These are phyloP conservation scores for Cadophora luteo-olivacea DNA, from an alignment of 2,329 filamentous ascomycete genomes.

Conservation along the genomic window DNA sequence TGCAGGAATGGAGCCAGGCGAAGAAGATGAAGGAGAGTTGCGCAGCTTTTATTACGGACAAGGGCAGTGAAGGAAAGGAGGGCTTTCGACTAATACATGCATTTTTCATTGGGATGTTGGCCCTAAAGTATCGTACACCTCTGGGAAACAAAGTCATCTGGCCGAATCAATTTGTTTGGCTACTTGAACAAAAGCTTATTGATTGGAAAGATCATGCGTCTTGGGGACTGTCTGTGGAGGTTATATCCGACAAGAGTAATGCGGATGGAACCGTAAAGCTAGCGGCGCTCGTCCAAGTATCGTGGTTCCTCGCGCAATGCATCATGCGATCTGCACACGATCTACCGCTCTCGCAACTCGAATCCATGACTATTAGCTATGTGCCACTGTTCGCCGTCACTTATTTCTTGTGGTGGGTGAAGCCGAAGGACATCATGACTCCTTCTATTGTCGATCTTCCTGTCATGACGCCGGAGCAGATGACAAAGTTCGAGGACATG, in stretches of 20 bases:
- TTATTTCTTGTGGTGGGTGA: slow-evolving; percentile 47
- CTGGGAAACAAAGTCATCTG: slow-evolving; percentile 43
- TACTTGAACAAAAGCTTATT: slow-evolving; percentile 41
- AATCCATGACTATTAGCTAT: slow-evolving; percentile 47
- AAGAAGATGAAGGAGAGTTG: slow-evolving; percentile 42
- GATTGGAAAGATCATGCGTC: slow-evolving; percentile 40
- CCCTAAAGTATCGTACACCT: slow-evolving; percentile 42
- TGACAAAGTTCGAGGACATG: slow-evolving; percentile 39
- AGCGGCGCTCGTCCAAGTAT: slow-evolving; percentile 42
- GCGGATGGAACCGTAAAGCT: slow-evolving; percentile 45
- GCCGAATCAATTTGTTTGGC: slow-evolving; percentile 46
- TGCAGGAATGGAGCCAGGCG: slow-evolving; percentile 47
- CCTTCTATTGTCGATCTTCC: slow-evolving; percentile 43
- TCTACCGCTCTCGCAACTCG: slow-evolving; percentile 46
- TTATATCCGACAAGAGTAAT: slow-evolving; percentile 46
- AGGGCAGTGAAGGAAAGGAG: slow-evolving; percentile 33
- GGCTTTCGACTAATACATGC: slow-evolving; percentile 42
- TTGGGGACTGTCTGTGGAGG: slow-evolving; percentile 42
- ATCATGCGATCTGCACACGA: slow-evolving; percentile 43
- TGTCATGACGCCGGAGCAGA: slow-evolving; percentile 38
- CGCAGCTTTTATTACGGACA: slow-evolving; percentile 33
- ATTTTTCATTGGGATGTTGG: slow-evolving; percentile 47
- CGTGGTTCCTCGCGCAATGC: slow-evolving; percentile 45
- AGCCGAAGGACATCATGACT: slow-evolving; percentile 47
- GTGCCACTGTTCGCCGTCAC: slow-evolving; percentile 46